Base-by-base conservation (phyloP, 1,284 basidiomycete species). In the Gomphus sp. region DNA sequence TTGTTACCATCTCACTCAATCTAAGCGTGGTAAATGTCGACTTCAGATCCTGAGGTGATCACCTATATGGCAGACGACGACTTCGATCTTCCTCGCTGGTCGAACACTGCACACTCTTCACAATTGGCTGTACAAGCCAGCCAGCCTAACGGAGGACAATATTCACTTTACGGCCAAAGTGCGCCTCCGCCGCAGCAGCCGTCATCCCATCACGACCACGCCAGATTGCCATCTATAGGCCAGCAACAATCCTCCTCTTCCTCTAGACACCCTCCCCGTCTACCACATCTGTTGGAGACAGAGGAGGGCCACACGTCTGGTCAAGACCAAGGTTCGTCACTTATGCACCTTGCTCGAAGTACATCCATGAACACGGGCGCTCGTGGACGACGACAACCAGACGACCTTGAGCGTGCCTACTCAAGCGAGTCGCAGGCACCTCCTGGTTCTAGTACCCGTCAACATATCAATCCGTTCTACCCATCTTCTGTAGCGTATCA, bases 11-110 rank as follows among this genome's bases (percentile, higher is more conserved):
- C 31, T 47, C 18, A 39, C 31, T 55, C 43, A 16, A 31, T 16
- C 39, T 4, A 41, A 25, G 37, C 43, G 55, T 36, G 31, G 52
- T 56, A 62, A 49, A 53, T 57, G 62, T 64, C 70, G 61, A 67
- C 71, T 63, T 59, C 63, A 57, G 53, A 56, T 22, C 56, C 34
- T 39, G 54, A 55, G 36, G 56, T 59, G 51, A 47, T 58, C 44
- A 60, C 62, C 39, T 61, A 61, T 52, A 58, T 61, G 57, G 60
- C 60, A 55, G 59, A 60, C 45, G 80, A 81, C 71, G 80, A 79
- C 68, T 82, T 80, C 72, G 86, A 89, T 78, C 84, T 90, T 64
- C 87, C 88, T 65, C 87, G 87, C 73, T 89, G 86, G 87, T 58
- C 52, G 16, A 53, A 43, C 68, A 71, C 65, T 75, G 81, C 73